Base-by-base conservation (phyloP, 352 stramenopile species). In the Pythium folliculosum region DNA sequence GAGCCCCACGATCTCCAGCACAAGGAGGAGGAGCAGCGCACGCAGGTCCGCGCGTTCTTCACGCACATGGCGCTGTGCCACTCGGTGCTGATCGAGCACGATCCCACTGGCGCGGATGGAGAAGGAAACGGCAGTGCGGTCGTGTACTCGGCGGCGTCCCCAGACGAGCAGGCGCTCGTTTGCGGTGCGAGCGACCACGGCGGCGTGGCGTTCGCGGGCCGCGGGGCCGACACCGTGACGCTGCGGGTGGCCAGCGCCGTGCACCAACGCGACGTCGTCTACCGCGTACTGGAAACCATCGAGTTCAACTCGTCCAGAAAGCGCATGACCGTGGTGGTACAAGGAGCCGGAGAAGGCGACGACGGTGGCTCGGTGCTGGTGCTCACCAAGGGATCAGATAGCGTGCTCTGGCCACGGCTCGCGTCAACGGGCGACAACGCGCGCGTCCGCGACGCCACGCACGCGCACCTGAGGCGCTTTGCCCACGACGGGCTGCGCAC, bases 81-180 rank as follows among this genome's bases (percentile, higher is more conserved):
- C 77, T 98, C 96, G 43, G 97, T 99, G 35, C 84, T 99, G 23
- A 96, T 99, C n/a, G 97, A 99, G 65, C 93, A 92, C 40, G 13
- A 27, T 48, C 17, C 35, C 3, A 40, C 23, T 35, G 27, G 27
- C 27, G 27, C 32, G 38, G 3, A 37, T 14, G 5, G 89, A 96
- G 65, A 62, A 2, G 56, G n/a, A n/a, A n/a, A n/a, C n/a, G n/a
- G n/a, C n/a, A n/a, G n/a, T n/a, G n/a, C n/a, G n/a, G n/a, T 86
- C 40, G 68, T 78, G 43, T 97, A 97, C 58, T 96, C 93, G 8
- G 91, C 94, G 7, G 96, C 94, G 37, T 97, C 89, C 8, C 86
- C 87, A 0, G 86, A 93, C 70, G 87, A 94, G 48, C 80, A 92
- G 21, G 87, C 87, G 17, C 77, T 95, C 45, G 87, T 95, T 3